A percentile compares a stretch with the other conserved stretches of the same genome.
Evolutionary conservation across 202 grass and related monocot genomes (phyloP).

Genomic region (Thinopyrum obtusiflorum): DNA sequence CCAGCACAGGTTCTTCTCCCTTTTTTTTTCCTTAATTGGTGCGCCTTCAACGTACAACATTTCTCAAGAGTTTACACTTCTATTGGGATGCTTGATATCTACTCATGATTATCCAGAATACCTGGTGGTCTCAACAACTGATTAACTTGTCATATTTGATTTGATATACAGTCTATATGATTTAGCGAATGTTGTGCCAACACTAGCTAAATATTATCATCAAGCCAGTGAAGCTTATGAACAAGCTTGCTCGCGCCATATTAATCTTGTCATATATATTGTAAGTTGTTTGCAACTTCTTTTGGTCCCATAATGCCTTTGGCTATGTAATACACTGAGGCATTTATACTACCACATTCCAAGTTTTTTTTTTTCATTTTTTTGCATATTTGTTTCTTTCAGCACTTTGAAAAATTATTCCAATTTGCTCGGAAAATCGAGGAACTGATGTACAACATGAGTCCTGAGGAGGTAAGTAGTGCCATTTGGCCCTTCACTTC

Average conservation of each 20-base stretch:
- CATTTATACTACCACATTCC: background rate
- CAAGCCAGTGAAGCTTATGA: conserved; percentile 98
- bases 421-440: conserved; percentile 83
- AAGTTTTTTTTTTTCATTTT: conserved; percentile 3
- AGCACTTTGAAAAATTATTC: conserved; percentile 93
- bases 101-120: background rate
- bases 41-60: background rate
- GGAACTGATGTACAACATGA: conserved; percentile 79
- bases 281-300: conserved; percentile 49
- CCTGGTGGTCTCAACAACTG: background rate
- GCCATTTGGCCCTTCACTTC: background rate
- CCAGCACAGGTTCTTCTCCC: conserved; percentile 61
- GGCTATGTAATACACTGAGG: background rate
- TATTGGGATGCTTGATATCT: conserved; percentile 7
- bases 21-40: background rate
- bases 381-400: conserved; percentile 24
- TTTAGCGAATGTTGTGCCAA: conserved; percentile 89
- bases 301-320: conserved; percentile 13
- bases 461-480: conserved; percentile 65
- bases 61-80: background rate
- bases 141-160: conserved; percentile 29
- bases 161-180: conserved; percentile 63
- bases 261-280: conserved; percentile 99
- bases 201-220: conserved; percentile 95
- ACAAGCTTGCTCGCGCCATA: conserved; percentile 84